phyloP scores from a whole-genome alignment of 352 stramenopile genomes.

The Saprolegnia parasitica region DNA sequence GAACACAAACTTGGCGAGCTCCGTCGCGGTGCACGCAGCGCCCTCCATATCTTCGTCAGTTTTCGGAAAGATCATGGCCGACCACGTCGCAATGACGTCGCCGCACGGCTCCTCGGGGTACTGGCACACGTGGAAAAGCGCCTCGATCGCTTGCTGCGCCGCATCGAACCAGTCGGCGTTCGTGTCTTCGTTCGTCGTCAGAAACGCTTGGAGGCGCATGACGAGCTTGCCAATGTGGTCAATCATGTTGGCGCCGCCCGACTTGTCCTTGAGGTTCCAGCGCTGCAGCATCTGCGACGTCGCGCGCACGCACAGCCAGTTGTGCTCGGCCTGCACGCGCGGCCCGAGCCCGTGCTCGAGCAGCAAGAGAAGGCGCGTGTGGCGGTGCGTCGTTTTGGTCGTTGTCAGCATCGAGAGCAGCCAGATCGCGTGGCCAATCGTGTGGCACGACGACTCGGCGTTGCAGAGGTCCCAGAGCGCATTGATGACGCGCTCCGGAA shows the following conservation, averaged over 20 bases:
- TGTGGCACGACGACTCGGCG: slow-evolving; percentile 20
- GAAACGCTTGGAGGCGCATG: slow-evolving; percentile 77
- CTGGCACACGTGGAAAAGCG: slow-evolving; percentile 88
- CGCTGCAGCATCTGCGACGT: slow-evolving; percentile 48
- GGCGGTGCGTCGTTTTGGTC: slow-evolving; percentile 51
- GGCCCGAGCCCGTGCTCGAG: slow-evolving; percentile 55
- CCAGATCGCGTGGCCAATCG: slow-evolving; percentile 22
- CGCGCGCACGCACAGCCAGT: slow-evolving; percentile 50
- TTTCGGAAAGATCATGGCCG: slow-evolving; percentile 44
- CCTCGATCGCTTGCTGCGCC: slow-evolving; percentile 88
- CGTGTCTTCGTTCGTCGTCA: slow-evolving; percentile 80
- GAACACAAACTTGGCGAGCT: slow-evolving; percentile 93
- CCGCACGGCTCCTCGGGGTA: slow-evolving; percentile 78
- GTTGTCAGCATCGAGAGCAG: slow-evolving; percentile 18
- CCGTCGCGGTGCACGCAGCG: slow-evolving; percentile 41
- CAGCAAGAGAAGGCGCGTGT: slow-evolving; percentile 48
- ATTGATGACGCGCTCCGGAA: slow-evolving; percentile 57
- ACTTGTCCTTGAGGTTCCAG: slow-evolving; percentile 37
- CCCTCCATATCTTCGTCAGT: slow-evolving; percentile 56
- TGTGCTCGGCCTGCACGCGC: slow-evolving; percentile 44
- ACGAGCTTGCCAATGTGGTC: slow-evolving; percentile 88
- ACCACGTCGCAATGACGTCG: slow-evolving; percentile 67
- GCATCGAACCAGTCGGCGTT: slow-evolving; percentile 89
- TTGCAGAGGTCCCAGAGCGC: slow-evolving; percentile 58
- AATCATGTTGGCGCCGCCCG: slow-evolving; percentile 38